Conservation (phyloP, 2,329 filamentous ascomycete species). For the Aureobasidium mangrovei region DNA sequence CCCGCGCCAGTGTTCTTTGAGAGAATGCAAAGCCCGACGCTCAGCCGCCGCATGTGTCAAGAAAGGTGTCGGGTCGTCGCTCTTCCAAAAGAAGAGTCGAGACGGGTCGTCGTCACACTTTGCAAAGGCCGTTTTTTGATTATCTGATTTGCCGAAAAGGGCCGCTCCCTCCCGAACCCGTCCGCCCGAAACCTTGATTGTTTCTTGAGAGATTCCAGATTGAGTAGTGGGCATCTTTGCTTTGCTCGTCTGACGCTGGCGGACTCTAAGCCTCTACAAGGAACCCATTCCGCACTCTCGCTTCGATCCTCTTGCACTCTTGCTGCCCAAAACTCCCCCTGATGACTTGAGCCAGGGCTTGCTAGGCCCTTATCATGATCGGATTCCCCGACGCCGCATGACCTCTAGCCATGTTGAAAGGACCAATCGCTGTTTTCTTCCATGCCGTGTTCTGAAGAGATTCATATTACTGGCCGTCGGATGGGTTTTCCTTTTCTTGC, state of each 20-base stretch:
- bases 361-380: not conserved
- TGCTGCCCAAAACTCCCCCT: not conserved
- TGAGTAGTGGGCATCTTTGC: not conserved
- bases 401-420: not conserved
- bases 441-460: not conserved
- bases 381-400: not conserved
- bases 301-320: not conserved
- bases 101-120: not conserved
- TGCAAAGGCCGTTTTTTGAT: not conserved
- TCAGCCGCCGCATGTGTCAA: too few species aligned
- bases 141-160: slow-evolving; percentile 3
- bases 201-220: not conserved
- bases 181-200: slow-evolving; percentile 6
- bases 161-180: slow-evolving; percentile 7
- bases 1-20: not conserved
- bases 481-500: not conserved
- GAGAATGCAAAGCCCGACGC: not conserved
- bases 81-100: not conserved
- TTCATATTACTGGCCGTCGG: not conserved
- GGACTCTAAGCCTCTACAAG: not conserved
- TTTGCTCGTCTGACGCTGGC: too few species aligned
- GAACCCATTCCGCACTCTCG: not conserved
- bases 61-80: too few species aligned
- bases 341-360: not conserved
- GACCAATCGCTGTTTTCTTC: not conserved